phyloP scores from a whole-genome alignment of 2,329 filamentous ascomycete genomes.

The Neopestalotiopsis sp. region DNA sequence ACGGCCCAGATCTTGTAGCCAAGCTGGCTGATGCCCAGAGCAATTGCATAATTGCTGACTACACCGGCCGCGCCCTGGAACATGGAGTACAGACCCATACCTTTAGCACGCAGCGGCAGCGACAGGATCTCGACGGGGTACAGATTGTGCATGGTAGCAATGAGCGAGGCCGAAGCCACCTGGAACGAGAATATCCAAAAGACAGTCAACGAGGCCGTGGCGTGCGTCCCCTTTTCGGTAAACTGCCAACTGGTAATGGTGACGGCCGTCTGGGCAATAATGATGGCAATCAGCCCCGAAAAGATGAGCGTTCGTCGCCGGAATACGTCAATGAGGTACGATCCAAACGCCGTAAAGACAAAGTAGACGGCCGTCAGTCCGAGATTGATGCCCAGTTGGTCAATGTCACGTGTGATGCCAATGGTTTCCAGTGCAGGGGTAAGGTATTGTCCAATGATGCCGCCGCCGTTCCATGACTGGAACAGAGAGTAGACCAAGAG shows the following conservation, averaged over 20 bases:
- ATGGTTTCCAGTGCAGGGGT: conserved; percentile 47
- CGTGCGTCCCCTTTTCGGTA: conserved; percentile 33
- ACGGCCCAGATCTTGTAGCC: conserved; percentile 58
- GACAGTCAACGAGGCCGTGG: conserved; percentile 47
- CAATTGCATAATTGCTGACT: conserved; percentile 52
- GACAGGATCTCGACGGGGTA: conserved; percentile 51
- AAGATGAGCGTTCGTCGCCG: conserved; percentile 51
- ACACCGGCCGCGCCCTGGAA: conserved; percentile 50
- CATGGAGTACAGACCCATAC: conserved; percentile 50
- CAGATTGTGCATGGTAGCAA: conserved; percentile 54
- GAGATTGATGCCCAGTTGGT: conserved; percentile 48
- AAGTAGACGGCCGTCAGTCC: conserved; percentile 51
- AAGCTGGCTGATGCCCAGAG: conserved; percentile 49
- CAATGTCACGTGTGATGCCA: conserved; percentile 42
- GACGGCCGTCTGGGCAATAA: conserved; percentile 48
- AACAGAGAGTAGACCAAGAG: conserved; percentile 51
- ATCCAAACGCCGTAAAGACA: conserved; percentile 49
- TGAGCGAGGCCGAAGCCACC: conserved; percentile 48
- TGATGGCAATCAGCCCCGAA: conserved; percentile 46
- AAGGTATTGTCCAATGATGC: conserved; percentile 50
- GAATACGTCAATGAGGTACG: conserved; percentile 48
- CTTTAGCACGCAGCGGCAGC: conserved; percentile 48
- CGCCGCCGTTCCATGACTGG: conserved; percentile 53
- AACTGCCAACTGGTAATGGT: conserved; percentile 56
- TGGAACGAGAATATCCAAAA: conserved; percentile 56